Evolutionary conservation across 371 early-diverging fungal genomes (phyloP), one percentile per base, ranked within the genome.

Genomic region (Vittaforma corneae): DNA sequence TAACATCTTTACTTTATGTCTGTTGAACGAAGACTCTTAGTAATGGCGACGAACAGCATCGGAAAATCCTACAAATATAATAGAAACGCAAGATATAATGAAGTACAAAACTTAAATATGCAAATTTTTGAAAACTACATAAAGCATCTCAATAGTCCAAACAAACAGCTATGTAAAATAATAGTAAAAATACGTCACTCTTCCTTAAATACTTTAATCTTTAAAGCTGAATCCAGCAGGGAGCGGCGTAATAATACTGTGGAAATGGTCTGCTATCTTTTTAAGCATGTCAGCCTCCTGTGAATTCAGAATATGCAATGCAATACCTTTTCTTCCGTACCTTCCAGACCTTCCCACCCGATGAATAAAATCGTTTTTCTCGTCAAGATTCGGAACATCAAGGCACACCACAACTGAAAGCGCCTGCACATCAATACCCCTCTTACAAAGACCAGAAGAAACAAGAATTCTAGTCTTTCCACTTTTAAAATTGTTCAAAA

Each of bases 401-500:
- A 94, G 92, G 85, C 91, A 93, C 82, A 90, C 87, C 68, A 93
- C 97, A 68, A 96, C 84, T 42, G 94, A 93, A 4, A 97, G 91
- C 77, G 94, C 92, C 82, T 94, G 96, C 50, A 97, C 91, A 83
- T 97, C 97, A 71, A 97, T 91, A 79, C 97, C 97, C 81, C 97
- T 87, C 38, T 93, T 93, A 83, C 90, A 85, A 60, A 97, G 81
- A 77, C 93, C 97, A 62, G 97, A 95, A 74, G 95, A 88, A 65
- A 97, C 92, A 69, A 97, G 83, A 20, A 92, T 93, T 78, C 97
- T 88, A 45, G 87, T 84, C 48, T 91, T 92, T 62, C 82, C 82
- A 11, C 60, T 67, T 47, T 78, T 86, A 86, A 97, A 95, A 79
- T 90, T 90, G 75, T 87, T 83, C 90, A 97, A 89, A 67, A 93